These are phyloP conservation scores for Candida koratica DNA, from an alignment of 805 yeast species.

Conservation along the genomic window DNA sequence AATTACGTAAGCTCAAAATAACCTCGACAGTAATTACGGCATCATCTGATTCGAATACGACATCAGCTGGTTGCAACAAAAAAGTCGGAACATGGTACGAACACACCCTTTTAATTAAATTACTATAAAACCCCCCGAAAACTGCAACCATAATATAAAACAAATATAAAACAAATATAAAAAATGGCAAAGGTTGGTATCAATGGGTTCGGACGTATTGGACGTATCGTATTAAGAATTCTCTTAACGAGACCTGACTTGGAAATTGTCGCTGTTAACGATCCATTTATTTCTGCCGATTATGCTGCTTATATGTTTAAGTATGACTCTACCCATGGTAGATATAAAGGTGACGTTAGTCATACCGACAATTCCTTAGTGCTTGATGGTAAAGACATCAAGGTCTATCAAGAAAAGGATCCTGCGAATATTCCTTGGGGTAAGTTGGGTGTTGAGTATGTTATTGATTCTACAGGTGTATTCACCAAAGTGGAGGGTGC, in stretches of 20 bases:
- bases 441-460: constrained; percentile 28
- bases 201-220: constrained; percentile 37
- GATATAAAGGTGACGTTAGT: constrained; percentile 27
- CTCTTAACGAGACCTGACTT: constrained; percentile 31
- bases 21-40: no score
- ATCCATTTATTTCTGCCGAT: constrained; percentile 33
- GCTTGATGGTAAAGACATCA: constrained; percentile 27
- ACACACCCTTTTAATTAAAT: constrained; percentile 2
- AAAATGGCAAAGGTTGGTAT: constrained; percentile 26
- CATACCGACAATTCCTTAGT: constrained; percentile 22
- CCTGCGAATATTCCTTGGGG: constrained; percentile 35
- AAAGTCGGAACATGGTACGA: constrained; percentile 2
- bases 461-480: constrained; percentile 34
- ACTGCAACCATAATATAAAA: background rate
- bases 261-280: constrained; percentile 31
- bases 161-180: no score
- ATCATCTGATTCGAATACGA: constrained; percentile 1
- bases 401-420: constrained; percentile 33
- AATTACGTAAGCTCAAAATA: no score
- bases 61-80: constrained; percentile 10
- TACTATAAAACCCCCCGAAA: constrained; percentile 1
- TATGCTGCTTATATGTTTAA: constrained; percentile 36
- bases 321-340: constrained; percentile 36
- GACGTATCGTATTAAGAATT: constrained; percentile 33
- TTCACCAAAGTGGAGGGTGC: constrained; percentile 34